Percentiles rank a stretch among this genome's conserved stretches.
phyloP scores from a whole-genome alignment of 2,329 filamentous ascomycete species.

The Sporothrix mexicana region DNA sequence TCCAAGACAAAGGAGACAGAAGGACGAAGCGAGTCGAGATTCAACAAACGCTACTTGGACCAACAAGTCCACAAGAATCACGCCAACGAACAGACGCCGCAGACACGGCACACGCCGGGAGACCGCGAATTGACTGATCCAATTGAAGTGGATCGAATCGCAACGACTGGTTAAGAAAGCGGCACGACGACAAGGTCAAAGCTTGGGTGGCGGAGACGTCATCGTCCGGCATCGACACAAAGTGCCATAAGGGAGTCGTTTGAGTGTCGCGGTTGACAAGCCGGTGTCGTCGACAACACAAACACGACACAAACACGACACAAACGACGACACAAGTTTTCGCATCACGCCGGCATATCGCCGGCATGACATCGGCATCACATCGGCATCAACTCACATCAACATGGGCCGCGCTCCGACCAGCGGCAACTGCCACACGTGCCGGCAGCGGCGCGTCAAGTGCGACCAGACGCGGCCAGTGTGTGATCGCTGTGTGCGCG shows the following conservation, averaged over 20 bases:
- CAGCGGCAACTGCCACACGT: constrained; percentile 43
- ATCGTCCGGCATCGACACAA: background rate
- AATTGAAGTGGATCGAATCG: background rate
- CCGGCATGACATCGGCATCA: background rate
- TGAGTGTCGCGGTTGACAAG: too few species aligned
- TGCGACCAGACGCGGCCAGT: constrained; percentile 41
- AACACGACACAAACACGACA: background rate
- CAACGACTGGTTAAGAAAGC: background rate
- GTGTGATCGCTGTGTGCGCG: constrained; percentile 40
- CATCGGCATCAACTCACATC: too few species aligned
- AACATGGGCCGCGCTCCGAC: constrained; percentile 41
- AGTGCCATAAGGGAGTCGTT: background rate
- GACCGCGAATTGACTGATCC: background rate
- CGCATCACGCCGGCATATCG: too few species aligned
- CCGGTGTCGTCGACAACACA: background rate
- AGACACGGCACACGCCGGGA: background rate
- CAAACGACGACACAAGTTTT: background rate
- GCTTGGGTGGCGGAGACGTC: too few species aligned
- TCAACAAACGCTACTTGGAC: too few species aligned
- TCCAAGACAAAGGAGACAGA: too few species aligned
- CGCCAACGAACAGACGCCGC: too few species aligned
- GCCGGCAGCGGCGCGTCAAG: constrained; percentile 42
- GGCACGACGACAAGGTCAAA: too few species aligned
- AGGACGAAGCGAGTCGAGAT: too few species aligned
- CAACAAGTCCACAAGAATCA: too few species aligned